phyloP scores from a whole-genome alignment of 768 basidiomycete species.

The Inosperma sp. region DNA sequence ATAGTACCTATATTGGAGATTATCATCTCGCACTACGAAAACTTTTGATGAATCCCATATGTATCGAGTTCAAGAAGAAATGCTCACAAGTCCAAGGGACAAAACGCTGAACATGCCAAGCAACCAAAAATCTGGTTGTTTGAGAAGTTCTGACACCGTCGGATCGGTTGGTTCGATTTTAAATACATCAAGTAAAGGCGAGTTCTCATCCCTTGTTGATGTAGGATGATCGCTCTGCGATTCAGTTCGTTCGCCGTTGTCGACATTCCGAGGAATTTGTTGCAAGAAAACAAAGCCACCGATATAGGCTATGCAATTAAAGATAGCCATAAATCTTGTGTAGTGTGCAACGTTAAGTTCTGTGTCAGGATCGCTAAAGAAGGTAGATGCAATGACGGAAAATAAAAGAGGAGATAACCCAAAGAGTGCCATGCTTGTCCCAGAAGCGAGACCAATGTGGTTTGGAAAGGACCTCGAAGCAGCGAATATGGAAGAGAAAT shows the following conservation, averaged over 20 bases:
- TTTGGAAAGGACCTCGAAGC: slow-evolving; percentile 67
- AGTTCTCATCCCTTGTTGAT: background rate
- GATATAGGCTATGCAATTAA: slow-evolving; percentile 50
- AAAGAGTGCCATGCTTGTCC: slow-evolving; percentile 65
- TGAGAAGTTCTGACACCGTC: slow-evolving; percentile 40
- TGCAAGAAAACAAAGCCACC: slow-evolving; percentile 45
- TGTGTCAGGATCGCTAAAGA: slow-evolving; percentile 47
- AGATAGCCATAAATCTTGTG: slow-evolving; percentile 51
- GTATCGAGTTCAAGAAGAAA: background rate
- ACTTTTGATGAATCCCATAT: background rate
- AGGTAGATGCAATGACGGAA: slow-evolving; percentile 56
- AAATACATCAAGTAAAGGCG: background rate
- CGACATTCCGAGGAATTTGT: background rate
- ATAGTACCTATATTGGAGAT: slow-evolving; percentile 81
- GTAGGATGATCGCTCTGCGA: background rate
- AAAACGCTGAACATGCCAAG: slow-evolving; percentile 48
- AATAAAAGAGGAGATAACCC: slow-evolving; percentile 79
- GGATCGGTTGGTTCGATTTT: slow-evolving; percentile 15
- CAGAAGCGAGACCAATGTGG: slow-evolving; percentile 62
- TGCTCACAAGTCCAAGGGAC: slow-evolving; percentile 65
- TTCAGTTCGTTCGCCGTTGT: background rate
- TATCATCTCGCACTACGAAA: slow-evolving; percentile 66
- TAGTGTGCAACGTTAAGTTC: slow-evolving; percentile 47
- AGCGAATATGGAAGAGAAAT: slow-evolving; percentile 71
- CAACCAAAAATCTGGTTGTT: slow-evolving; percentile 60